Conservation (phyloP, 1,139 yeast species). For the Blastobotrys ciferrii region DNA sequence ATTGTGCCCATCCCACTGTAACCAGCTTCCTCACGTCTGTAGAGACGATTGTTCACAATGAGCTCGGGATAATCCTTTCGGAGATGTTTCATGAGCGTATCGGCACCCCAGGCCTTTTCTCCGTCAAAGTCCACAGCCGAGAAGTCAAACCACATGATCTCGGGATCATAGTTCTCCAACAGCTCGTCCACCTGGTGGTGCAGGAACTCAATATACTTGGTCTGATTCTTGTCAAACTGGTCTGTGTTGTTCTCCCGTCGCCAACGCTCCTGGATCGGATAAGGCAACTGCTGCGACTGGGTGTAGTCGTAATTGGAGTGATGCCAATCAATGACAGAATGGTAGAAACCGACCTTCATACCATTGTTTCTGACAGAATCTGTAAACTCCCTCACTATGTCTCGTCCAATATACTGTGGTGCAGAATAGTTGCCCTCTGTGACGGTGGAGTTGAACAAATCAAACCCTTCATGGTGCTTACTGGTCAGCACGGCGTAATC, state of each 20-base stretch:
- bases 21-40: conserved; percentile 19
- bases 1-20: conserved; percentile 11
- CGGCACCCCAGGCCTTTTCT: conserved; percentile 20
- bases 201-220: conserved; percentile 15
- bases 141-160: conserved; percentile 20
- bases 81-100: conserved; percentile 12
- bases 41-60: conserved; percentile 19
- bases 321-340: conserved; percentile 22
- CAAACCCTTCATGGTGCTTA: conserved; percentile 24
- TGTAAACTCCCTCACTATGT: conserved; percentile 17
- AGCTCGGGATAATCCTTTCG: conserved; percentile 15
- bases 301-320: conserved; percentile 19
- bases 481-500: conserved; percentile 22
- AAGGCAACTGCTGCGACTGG: conserved; percentile 15
- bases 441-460: conserved; percentile 17
- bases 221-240: conserved; percentile 10
- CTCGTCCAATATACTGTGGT: conserved; percentile 14
- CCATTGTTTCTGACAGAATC: conserved; percentile 14
- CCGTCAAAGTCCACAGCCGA: conserved; percentile 20
- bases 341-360: conserved; percentile 19
- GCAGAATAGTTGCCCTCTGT: conserved; percentile 14
- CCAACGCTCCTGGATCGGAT: conserved; percentile 17
- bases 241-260: conserved; percentile 10
- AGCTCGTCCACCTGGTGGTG: conserved; percentile 19
- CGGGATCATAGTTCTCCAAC: conserved; percentile 17